Evolutionary conservation across 2,329 filamentous ascomycete genomes (phyloP), one percentile per base, ranked within the genome.

Genomic region (Claviceps citrina): DNA sequence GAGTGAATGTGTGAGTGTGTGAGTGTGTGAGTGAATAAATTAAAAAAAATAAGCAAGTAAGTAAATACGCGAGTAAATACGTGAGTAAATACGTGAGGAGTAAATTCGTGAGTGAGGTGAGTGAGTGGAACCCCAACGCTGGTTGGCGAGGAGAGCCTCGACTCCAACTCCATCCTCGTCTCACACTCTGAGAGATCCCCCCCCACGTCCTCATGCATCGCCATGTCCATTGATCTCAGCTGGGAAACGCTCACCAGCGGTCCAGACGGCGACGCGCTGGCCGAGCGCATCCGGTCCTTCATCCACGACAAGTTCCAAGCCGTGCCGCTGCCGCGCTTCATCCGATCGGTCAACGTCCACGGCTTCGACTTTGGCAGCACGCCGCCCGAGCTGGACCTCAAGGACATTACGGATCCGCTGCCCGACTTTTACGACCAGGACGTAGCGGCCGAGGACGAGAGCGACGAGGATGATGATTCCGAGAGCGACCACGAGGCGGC

Each of bases 151-250:
- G n/a, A n/a, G n/a, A n/a, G n/a, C n/a, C n/a, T n/a, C n/a, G n/a
- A n/a, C n/a, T n/a, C n/a, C n/a, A n/a, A n/a, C n/a, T n/a, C n/a
- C n/a, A n/a, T n/a, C n/a, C n/a, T n/a, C n/a, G n/a, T n/a, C n/a
- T n/a, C n/a, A n/a, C 8, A 24, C 22, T 24, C 8, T 24, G 22
- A 24, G n/a, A n/a, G n/a, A n/a, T n/a, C n/a, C 22, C 8, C 22
- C 5, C 22, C 22, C 22, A 8, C 8, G 5, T 24, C 22, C 22
- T 24, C 22, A 28, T 26, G 31, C 32, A 33, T 39, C 31, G 45
- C 44, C 49, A 98, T 98, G 91, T 96, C 91, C 51, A 89, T 98
- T 66, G 87, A 96, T 56, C 81, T 98, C 58, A 86, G 93, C 63
- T 98, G 91, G 91, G 81, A 91, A 54, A 82, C 81, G 46, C 75